phyloP scores from a whole-genome alignment of 2,329 filamentous ascomycete genomes.

The Westerdykella aurantiaca region DNA sequence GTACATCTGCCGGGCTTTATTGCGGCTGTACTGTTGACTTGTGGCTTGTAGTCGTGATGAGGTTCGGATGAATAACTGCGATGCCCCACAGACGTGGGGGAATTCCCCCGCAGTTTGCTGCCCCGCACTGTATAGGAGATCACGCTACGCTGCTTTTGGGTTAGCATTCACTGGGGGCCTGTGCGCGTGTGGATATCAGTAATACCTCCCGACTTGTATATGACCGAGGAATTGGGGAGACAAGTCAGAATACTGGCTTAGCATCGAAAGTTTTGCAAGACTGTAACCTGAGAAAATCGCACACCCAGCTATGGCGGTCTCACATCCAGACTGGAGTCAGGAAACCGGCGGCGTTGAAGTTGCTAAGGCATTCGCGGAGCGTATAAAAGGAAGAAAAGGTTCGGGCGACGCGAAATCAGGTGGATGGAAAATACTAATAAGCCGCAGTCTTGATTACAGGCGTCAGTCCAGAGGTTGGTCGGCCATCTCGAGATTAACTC shows the following conservation, averaged over 20 bases:
- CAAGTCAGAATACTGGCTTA: too few relatives aligned
- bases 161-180: background rate
- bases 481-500: background rate
- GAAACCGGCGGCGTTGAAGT: conserved; percentile 28
- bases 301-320: conserved; percentile 16
- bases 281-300: too few relatives aligned
- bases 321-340: conserved; percentile 31
- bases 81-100: conserved; percentile 11
- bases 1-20: conserved; percentile 15
- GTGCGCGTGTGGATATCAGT: background rate
- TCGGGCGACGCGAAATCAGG: background rate
- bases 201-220: background rate
- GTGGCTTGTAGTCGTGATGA: background rate
- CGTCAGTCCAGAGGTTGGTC: conserved; percentile 18
- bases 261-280: too few relatives aligned
- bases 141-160: conserved; percentile 4
- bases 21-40: conserved; percentile 2
- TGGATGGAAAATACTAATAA: conserved; percentile 2
- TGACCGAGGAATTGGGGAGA: too few relatives aligned
- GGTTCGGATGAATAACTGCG: conserved; percentile 7
- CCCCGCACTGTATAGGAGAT: conserved; percentile 12
- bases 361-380: conserved; percentile 24
- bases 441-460: conserved; percentile 36
- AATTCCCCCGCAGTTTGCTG: conserved; percentile 17
- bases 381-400: conserved; percentile 26